These are phyloP conservation scores for Aureobasidium sp. DNA, from an alignment of 2,329 filamentous ascomycete species.

Conservation along the genomic window DNA sequence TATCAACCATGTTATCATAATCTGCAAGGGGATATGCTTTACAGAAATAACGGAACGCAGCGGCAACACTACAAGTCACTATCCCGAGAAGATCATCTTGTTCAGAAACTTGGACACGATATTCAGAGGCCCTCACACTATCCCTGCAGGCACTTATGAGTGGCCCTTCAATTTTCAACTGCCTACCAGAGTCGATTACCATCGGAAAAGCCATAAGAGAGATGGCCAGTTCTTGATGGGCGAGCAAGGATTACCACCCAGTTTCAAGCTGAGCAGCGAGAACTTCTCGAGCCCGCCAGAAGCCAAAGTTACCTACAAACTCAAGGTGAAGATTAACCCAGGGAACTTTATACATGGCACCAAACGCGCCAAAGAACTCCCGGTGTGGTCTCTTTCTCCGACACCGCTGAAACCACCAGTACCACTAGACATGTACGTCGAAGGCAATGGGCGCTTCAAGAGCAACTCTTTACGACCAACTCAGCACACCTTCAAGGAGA, in stretches of 20 bases:
- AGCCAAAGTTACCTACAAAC: neutral
- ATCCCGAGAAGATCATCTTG: constrained; percentile 3
- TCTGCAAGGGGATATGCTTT: neutral
- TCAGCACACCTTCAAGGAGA: constrained; percentile 7
- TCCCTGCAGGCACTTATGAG: neutral
- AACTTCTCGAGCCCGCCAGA: neutral
- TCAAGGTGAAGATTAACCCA: constrained; percentile 12
- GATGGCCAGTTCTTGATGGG: neutral
- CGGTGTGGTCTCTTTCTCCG: neutral
- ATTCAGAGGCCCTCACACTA: constrained; percentile 1
- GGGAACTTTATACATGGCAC: neutral
- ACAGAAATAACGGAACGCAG: neutral
- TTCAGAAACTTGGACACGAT: neutral
- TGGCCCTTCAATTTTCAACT: constrained; percentile 4
- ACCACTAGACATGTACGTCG: neutral
- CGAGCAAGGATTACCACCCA: neutral
- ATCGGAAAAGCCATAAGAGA: neutral
- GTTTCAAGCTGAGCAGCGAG: neutral
- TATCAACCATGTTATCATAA: neutral
- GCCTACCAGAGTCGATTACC: neutral
- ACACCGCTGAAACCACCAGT: neutral
- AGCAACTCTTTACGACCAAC: constrained; percentile 1
- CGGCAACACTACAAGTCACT: neutral
- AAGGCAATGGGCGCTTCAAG: constrained; percentile 1
- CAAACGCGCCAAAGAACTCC: neutral